These are phyloP conservation scores for Falciphora oryzae DNA, from an alignment of 2,329 filamentous ascomycete species.

Conservation along the genomic window DNA sequence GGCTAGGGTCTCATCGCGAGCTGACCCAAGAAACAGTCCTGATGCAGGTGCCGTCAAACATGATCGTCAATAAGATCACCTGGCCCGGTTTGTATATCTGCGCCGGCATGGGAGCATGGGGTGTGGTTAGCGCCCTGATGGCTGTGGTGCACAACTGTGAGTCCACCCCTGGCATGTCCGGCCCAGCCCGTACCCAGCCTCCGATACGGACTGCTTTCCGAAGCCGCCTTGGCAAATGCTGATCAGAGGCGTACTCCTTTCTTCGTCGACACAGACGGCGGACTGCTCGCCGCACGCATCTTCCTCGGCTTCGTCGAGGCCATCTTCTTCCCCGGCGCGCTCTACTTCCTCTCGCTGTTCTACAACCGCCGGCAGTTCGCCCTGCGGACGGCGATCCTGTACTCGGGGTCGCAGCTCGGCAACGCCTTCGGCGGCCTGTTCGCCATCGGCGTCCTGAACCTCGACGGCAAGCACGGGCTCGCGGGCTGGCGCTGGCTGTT, in stretches of 20 bases:
- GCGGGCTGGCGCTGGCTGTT: slow-evolving; percentile 26
- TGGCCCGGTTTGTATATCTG: slow-evolving; percentile 46
- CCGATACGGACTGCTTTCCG: too few species aligned
- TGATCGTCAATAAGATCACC: slow-evolving; percentile 27
- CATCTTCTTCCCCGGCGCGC: slow-evolving; percentile 43
- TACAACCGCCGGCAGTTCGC: slow-evolving; percentile 33
- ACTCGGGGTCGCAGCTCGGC: slow-evolving; percentile 24
- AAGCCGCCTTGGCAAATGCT: too few species aligned
- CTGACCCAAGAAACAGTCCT: slow-evolving; percentile 16
- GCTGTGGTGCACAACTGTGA: slow-evolving; percentile 37
- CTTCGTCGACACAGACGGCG: slow-evolving; percentile 13
- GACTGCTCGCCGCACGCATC: slow-evolving; percentile 39
- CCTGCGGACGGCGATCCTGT: slow-evolving; percentile 28
- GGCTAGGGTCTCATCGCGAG: too few species aligned
- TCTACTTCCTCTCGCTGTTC: slow-evolving; percentile 33
- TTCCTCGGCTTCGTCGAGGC: slow-evolving; percentile 50
- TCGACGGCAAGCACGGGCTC: slow-evolving; percentile 21
- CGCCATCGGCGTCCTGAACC: slow-evolving; percentile 25
- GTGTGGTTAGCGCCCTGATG: slow-evolving; percentile 41
- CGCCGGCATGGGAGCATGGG: slow-evolving; percentile 43
- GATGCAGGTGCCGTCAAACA: slow-evolving; percentile 31
- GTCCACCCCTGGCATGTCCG: slow-evolving; percentile 18
- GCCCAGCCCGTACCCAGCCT: too few species aligned
- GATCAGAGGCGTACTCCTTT: too few species aligned
- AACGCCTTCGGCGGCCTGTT: slow-evolving; percentile 32